phyloP scores from a whole-genome alignment of 1,139 yeast species.

The Pichia sp. region DNA sequence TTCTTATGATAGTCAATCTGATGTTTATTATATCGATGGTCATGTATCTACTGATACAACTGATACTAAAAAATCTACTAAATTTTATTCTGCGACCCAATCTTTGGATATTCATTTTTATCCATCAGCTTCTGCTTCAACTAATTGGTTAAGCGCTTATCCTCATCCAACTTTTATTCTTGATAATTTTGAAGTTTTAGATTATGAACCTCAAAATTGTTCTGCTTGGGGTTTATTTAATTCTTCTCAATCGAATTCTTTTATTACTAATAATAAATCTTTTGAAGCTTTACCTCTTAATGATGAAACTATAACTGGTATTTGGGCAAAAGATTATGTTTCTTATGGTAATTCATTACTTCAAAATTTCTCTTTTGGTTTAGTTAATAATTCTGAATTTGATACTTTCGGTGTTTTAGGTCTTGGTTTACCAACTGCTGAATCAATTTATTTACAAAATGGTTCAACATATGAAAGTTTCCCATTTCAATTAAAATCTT shows the following conservation, averaged over 20 bases:
- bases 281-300: constrained; percentile 55
- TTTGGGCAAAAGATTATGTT: constrained; percentile 54
- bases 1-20: constrained; percentile 7
- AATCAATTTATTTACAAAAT: constrained; percentile 31
- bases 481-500: constrained; percentile 45
- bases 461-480: constrained; percentile 41
- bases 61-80: neutral
- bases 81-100: neutral
- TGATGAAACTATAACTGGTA: constrained; percentile 48
- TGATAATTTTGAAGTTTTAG: constrained; percentile 31
- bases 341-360: constrained; percentile 37
- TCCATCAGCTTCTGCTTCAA: constrained; percentile 9
- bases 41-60: constrained; percentile 10
- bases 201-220: constrained; percentile 27
- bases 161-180: constrained; percentile 13
- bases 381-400: constrained; percentile 44
- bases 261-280: constrained; percentile 37
- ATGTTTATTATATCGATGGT: constrained; percentile 10
- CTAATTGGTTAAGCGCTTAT: constrained; percentile 7
- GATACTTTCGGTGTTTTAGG: constrained; percentile 54
- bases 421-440: constrained; percentile 46
- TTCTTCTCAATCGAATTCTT: constrained; percentile 38
- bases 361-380: constrained; percentile 44
- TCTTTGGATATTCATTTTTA: constrained; percentile 10
- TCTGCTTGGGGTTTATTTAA: constrained; percentile 43